phyloP scores from a whole-genome alignment of 202 grass and related monocot species.

The Dendrocalamus latiflorus region DNA sequence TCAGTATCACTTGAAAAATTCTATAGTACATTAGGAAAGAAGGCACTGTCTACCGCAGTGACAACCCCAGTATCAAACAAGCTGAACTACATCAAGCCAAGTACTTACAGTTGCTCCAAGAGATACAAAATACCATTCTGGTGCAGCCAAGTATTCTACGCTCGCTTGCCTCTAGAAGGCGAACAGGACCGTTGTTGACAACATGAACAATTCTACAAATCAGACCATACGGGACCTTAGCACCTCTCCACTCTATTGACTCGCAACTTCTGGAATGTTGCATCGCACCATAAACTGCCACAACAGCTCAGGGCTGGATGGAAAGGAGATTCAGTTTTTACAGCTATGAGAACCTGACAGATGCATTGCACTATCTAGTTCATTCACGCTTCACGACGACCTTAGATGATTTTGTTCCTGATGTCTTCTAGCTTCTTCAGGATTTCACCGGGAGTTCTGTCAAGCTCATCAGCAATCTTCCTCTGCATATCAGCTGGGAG shows the following conservation, averaged over 20 bases:
- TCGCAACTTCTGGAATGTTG: too few relatives aligned
- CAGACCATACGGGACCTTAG: background rate
- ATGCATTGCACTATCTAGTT: background rate
- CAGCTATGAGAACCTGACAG: background rate
- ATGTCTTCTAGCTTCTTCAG: conserved; percentile 98
- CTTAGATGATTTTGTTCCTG: conserved; percentile 94
- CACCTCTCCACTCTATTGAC: background rate
- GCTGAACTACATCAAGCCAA: conserved; percentile 12
- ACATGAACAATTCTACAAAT: conserved; percentile 15
- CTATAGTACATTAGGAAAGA: conserved; percentile 15
- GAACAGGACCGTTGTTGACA: conserved; percentile 13
- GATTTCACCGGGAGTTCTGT: conserved; percentile 90
- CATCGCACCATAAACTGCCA: too few relatives aligned
- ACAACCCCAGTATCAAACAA: background rate
- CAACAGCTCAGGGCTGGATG: too few relatives aligned
- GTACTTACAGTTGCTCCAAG: background rate
- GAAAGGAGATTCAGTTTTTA: too few relatives aligned
- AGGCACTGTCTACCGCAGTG: background rate
- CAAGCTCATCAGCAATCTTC: conserved; percentile 90
- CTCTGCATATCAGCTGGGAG: conserved; percentile 91
- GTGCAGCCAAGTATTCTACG: background rate
- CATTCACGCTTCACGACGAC: background rate
- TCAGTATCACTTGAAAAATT: background rate
- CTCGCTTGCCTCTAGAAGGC: background rate
- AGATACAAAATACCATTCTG: conserved; percentile 11